These are phyloP conservation scores for Exophiala bonariae DNA, from an alignment of 2,329 filamentous ascomycete genomes.

Conservation along the genomic window DNA sequence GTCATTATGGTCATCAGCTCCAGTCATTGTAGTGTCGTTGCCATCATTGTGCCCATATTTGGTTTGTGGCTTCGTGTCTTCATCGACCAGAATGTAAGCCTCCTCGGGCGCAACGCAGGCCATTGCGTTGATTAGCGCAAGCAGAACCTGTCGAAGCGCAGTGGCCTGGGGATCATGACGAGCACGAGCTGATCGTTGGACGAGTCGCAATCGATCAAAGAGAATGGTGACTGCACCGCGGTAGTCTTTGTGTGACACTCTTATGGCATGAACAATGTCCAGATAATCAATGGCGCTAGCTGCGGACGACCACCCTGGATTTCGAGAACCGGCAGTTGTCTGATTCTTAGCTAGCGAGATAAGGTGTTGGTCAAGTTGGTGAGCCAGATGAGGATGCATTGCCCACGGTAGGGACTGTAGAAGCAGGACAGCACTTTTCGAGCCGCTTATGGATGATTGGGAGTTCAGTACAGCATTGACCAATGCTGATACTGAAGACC, in stretches of 20 bases:
- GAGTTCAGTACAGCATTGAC: constrained; percentile 45
- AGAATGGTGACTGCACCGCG: constrained; percentile 66
- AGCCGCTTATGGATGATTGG: constrained; percentile 29
- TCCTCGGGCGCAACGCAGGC: constrained; percentile 81
- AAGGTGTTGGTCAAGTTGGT: constrained; percentile 77
- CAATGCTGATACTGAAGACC: constrained; percentile 69
- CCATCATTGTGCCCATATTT: constrained; percentile 20
- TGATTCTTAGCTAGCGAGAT: constrained; percentile 69
- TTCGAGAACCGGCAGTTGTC: constrained; percentile 53
- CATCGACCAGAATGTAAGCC: constrained; percentile 65
- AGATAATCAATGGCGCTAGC: constrained; percentile 65
- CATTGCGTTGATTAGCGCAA: constrained; percentile 90
- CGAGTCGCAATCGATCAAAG: constrained; percentile 30
- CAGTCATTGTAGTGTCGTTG: constrained; percentile 4
- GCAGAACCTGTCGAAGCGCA: constrained; percentile 66
- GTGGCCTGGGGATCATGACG: constrained; percentile 51
- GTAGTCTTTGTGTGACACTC: constrained; percentile 80
- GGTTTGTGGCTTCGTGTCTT: constrained; percentile 9
- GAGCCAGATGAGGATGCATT: constrained; percentile 64
- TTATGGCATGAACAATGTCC: constrained; percentile 88
- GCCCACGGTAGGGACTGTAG: constrained; percentile 74
- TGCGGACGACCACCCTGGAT: neutral
- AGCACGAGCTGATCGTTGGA: constrained; percentile 33
- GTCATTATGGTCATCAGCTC: neutral
- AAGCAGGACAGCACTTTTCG: constrained; percentile 53